Evolutionary conservation across 2,329 filamentous ascomycete genomes (phyloP).

Genomic region (Colletotrichum scovillei): DNA sequence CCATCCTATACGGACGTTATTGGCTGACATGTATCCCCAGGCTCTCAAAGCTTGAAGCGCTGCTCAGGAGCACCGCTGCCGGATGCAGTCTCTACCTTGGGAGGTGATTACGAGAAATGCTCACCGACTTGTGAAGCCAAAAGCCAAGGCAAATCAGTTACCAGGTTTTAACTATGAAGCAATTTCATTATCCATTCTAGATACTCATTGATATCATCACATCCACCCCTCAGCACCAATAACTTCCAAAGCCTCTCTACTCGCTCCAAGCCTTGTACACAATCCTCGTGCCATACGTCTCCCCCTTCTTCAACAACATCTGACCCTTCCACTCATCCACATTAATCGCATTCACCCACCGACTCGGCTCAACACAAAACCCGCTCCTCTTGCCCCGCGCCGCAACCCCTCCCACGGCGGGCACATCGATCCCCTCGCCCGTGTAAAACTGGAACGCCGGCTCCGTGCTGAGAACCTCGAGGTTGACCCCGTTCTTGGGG

Average conservation of each 20-base stretch:
- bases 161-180: not conserved
- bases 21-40: not conserved
- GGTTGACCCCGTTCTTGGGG: slow-evolving; percentile 78
- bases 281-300: slow-evolving; percentile 83
- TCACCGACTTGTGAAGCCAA: not conserved
- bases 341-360: slow-evolving; percentile 91
- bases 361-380: slow-evolving; percentile 92
- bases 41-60: not conserved
- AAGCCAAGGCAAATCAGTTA: not conserved
- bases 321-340: slow-evolving; percentile 82
- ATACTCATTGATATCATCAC: not conserved
- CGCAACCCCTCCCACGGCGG: slow-evolving; percentile 70
- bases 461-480: slow-evolving; percentile 91
- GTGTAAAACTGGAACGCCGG: slow-evolving; percentile 98
- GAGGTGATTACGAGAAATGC: too few relatives aligned
- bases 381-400: slow-evolving; percentile 77
- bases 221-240: not conserved
- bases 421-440: slow-evolving; percentile 84
- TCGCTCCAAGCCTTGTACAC: slow-evolving; percentile 89
- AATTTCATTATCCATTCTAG: not conserved
- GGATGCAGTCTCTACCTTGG: too few relatives aligned
- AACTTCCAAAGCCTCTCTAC: slow-evolving; percentile 42
- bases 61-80: not conserved
- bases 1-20: not conserved
- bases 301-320: slow-evolving; percentile 85